These are phyloP conservation scores for Trichoderma atrobrunneum DNA, from an alignment of 2,329 filamentous ascomycete species.

Conservation along the genomic window DNA sequence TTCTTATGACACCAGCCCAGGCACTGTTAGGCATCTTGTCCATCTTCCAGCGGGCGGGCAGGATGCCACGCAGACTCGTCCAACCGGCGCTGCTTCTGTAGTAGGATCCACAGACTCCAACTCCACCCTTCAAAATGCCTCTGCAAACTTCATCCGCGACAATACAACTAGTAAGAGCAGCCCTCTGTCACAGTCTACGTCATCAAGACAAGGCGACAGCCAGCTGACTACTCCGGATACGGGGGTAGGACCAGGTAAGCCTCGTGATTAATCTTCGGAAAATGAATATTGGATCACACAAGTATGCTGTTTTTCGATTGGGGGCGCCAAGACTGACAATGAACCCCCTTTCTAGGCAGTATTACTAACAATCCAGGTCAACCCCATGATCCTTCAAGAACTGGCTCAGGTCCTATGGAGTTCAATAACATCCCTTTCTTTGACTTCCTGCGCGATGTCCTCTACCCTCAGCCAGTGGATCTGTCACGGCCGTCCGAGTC, in stretches of 20 bases:
- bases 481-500: constrained; percentile 36
- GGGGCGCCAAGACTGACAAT: constrained; percentile 6
- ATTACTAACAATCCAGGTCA: constrained; percentile 12
- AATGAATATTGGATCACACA: background rate
- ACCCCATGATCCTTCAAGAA: constrained; percentile 9
- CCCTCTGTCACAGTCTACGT: constrained; percentile 26
- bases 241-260: constrained; percentile 31
- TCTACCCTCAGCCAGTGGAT: constrained; percentile 46
- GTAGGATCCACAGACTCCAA: constrained; percentile 21
- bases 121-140: constrained; percentile 24
- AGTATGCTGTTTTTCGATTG: background rate
- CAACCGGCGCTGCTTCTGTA: background rate
- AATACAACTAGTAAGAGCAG: constrained; percentile 27
- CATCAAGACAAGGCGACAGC: constrained; percentile 32
- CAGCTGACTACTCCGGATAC: constrained; percentile 38
- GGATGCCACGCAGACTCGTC: constrained; percentile 18
- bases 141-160: constrained; percentile 22
- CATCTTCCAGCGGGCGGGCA: constrained; percentile 42
- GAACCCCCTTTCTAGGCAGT: constrained; percentile 10
- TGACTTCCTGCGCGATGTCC: constrained; percentile 50
- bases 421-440: constrained; percentile 43
- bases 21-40: constrained; percentile 43
- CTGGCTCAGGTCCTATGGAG: constrained; percentile 24
- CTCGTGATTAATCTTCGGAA: background rate
- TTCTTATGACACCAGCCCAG: constrained; percentile 37